Base-by-base conservation (phyloP, 1,284 basidiomycete species). In the Trametes polyzona region DNA sequence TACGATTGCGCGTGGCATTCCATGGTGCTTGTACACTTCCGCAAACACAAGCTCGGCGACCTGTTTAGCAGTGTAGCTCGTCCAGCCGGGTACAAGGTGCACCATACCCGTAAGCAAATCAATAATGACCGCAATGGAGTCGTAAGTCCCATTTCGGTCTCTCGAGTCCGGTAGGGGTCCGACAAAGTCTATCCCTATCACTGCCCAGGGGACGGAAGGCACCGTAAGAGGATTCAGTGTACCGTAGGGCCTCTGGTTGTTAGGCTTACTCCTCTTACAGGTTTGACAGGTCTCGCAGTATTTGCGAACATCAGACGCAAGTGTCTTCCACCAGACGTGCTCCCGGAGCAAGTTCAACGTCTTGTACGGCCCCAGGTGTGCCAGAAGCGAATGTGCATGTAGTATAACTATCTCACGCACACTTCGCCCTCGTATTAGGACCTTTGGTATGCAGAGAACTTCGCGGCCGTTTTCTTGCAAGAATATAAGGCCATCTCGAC, bases 11-110 rank as follows among this genome's bases (percentile, higher is more conserved):
- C 64, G 61, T 0, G 74, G 78, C 4, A 79, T 32, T 0, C 79
- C 76, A 55, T 80, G 75, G 8, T 74, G 67, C 32, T 70, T 71
- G 37, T 76, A 74, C 0, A 79, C 63, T 5, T 66, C 32, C 4
- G 71, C 64, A 36, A 77, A 74, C 21, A 78, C 61, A 2, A 78
- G 24, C 56, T 77, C 72, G 1, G 78, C 76, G 0, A 78, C 59
- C 12, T 79, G 67, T 10, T 49, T 57, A 0, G 76, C 71, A 3
- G 24, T 67, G 48, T 73, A 74, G 3, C 67, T 70, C 8, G 61
- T 65, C 3, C 58, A 17, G 21, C 59, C 62, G 0, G 71, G 69
- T n/a, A 72, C 55, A 4, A 69, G 51, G 47, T 72, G 71, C 26
- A 69, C 68, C 67, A 71, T 69, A 2, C 61, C 64, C 0, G 71